Percentiles rank a stretch among this genome's conserved stretches.
Conservation (phyloP, 306 rosid species). For the Rubus parviflorus region DNA sequence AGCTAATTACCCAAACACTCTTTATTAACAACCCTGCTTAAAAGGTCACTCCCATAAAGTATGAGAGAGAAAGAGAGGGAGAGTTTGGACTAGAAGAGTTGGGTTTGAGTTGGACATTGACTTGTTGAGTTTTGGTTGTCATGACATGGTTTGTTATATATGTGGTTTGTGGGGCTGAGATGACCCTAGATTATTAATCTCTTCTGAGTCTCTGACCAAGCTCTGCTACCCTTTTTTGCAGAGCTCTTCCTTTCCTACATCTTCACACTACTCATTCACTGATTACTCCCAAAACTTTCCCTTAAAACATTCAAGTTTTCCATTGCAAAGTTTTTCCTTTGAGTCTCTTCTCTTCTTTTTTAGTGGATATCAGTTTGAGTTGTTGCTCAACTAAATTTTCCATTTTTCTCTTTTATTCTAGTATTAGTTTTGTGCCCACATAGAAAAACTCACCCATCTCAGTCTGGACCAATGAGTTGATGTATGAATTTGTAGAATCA, state of each 20-base stretch:
- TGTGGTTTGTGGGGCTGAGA: conserved; percentile 43
- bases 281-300: neutral
- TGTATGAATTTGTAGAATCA: neutral
- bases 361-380: too few species aligned
- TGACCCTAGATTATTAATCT: conserved; percentile 42
- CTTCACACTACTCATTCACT: conserved; percentile 15
- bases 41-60: neutral
- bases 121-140: conserved; percentile 26
- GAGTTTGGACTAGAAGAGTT: conserved; percentile 15
- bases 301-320: neutral
- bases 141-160: conserved; percentile 21
- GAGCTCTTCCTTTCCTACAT: conserved; percentile 14
- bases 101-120: conserved; percentile 27
- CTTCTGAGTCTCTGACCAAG: conserved; percentile 42
- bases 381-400: neutral
- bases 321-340: neutral
- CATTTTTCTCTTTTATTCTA: neutral
- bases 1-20: conserved; percentile 30
- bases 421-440: conserved; percentile 19
- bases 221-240: conserved; percentile 51
- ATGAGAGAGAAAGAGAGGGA: conserved; percentile 2
- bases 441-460: conserved; percentile 18
- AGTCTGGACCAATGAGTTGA: conserved; percentile 9
- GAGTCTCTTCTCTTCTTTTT: neutral
- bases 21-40: conserved; percentile 12